A percentile compares a stretch with the other conserved stretches of the same genome.
Conservation (phyloP, 2,329 filamentous ascomycete species). For the Pyrenophora seminiperda region DNA sequence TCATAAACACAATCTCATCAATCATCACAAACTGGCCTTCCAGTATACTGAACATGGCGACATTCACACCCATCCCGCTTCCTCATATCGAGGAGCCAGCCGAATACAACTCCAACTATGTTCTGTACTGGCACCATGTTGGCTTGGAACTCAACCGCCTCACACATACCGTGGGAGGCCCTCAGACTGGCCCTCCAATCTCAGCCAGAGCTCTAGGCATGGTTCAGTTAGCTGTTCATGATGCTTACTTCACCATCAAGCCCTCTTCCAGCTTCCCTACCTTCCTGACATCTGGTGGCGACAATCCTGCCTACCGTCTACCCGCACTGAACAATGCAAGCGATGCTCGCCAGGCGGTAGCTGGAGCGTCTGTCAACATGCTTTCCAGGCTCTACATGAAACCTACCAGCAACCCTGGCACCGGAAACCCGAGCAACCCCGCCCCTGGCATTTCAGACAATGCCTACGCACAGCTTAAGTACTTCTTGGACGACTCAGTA, state of each 20-base stretch:
- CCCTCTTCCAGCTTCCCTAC: constrained; percentile 18
- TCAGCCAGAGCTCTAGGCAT: constrained; percentile 25
- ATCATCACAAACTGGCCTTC: neutral
- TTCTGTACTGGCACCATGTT: constrained; percentile 21
- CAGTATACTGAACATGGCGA: constrained; percentile 1
- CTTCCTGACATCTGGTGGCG: constrained; percentile 16
- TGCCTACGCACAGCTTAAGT: constrained; percentile 18
- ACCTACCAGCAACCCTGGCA: constrained; percentile 1
- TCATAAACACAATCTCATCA: neutral
- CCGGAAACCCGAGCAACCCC: neutral
- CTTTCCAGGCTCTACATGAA: constrained; percentile 21
- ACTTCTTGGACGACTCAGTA: constrained; percentile 10
- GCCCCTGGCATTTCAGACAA: constrained; percentile 11
- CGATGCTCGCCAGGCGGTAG: constrained; percentile 28
- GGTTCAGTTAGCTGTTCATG: constrained; percentile 32
- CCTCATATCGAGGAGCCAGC: constrained; percentile 16
- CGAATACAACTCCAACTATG: constrained; percentile 19
- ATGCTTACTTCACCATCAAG: constrained; percentile 33
- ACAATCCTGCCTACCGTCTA: constrained; percentile 13
- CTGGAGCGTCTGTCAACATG: constrained; percentile 28
- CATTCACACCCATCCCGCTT: constrained; percentile 11
- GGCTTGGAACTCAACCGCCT: constrained; percentile 20
- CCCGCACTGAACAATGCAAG: constrained; percentile 16
- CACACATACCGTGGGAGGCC: constrained; percentile 18
- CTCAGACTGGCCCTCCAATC: constrained; percentile 17